phyloP scores from a whole-genome alignment of 2,329 filamentous ascomycete genomes.

The Knufia fluminis region DNA sequence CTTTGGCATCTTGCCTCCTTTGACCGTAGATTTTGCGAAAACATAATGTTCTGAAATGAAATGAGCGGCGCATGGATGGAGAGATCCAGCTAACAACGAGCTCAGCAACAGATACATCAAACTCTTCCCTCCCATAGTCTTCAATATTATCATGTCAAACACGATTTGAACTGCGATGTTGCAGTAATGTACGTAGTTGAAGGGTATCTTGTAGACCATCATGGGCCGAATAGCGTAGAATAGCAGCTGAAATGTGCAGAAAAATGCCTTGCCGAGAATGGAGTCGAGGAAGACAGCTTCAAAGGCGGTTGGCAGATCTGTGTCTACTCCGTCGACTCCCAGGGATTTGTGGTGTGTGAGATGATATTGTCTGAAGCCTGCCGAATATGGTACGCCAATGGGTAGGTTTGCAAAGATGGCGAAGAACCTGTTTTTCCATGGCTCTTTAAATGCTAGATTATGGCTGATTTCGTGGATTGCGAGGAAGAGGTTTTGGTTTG shows the following conservation, averaged over 20 bases:
- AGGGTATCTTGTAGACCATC: conserved; percentile 80
- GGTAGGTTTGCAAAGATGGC: conserved; percentile 93
- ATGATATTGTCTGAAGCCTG: conserved; percentile 94
- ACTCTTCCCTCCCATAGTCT: conserved; percentile 51
- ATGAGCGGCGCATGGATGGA: conserved; percentile 91
- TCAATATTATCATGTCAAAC: conserved; percentile 66
- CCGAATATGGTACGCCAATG: conserved; percentile 91
- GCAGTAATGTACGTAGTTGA: conserved; percentile 73
- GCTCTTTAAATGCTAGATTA: conserved; percentile 83
- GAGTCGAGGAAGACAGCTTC: conserved; percentile 90
- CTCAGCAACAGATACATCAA: conserved; percentile 77
- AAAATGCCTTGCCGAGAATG: conserved; percentile 92
- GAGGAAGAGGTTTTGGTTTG: conserved; percentile 97
- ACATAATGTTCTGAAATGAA: conserved; percentile 98
- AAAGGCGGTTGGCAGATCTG: conserved; percentile 82
- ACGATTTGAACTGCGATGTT: conserved; percentile 68
- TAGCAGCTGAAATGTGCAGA: conserved; percentile 97
- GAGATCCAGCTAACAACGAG: conserved; percentile 84
- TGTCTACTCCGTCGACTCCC: conserved; percentile 90
- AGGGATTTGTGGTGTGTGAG: conserved; percentile 98
- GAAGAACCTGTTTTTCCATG: conserved; percentile 70
- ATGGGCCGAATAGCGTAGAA: conserved; percentile 97
- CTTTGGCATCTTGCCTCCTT: conserved; percentile 26
- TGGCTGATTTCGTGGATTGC: conserved; percentile 98
- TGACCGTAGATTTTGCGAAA: conserved; percentile 42